phyloP scores from a whole-genome alignment of 2,329 filamentous ascomycete genomes.

The Colletotrichum nymphaeae region DNA sequence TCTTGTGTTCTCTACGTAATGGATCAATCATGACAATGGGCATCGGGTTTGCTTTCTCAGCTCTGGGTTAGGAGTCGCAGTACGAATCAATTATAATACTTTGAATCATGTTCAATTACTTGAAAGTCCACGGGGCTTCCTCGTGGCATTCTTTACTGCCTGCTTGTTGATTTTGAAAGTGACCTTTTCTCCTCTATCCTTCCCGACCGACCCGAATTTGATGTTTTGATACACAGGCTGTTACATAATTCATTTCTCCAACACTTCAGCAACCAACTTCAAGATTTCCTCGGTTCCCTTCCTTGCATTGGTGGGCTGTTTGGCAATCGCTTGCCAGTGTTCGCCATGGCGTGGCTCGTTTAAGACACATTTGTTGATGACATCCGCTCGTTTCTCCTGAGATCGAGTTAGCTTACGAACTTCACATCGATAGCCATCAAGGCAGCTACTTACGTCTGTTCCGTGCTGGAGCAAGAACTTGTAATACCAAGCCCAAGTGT shows the following conservation, averaged over 20 bases:
- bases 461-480: constrained; percentile 94
- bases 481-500: constrained; percentile 98
- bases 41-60: constrained; percentile 13
- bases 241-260: constrained; percentile 43
- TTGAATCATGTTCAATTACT: constrained; percentile 6
- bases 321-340: constrained; percentile 86
- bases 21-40: constrained; percentile 5
- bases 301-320: constrained; percentile 84
- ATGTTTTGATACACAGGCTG: not conserved
- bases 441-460: constrained; percentile 63
- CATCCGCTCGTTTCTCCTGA: constrained; percentile 85
- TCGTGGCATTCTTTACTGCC: not conserved
- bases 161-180: not conserved
- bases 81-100: constrained; percentile 9
- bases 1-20: not conserved
- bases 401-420: not conserved
- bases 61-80: constrained; percentile 14
- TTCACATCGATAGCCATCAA: not conserved
- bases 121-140: not conserved
- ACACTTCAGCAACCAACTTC: constrained; percentile 74
- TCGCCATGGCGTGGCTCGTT: constrained; percentile 95
- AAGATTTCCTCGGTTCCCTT: constrained; percentile 84
- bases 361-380: constrained; percentile 81
- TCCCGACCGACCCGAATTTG: not conserved
- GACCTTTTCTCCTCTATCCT: not conserved